Base-by-base conservation (phyloP, 169 alveolate genomes). In the Blepharisma undulans region DNA sequence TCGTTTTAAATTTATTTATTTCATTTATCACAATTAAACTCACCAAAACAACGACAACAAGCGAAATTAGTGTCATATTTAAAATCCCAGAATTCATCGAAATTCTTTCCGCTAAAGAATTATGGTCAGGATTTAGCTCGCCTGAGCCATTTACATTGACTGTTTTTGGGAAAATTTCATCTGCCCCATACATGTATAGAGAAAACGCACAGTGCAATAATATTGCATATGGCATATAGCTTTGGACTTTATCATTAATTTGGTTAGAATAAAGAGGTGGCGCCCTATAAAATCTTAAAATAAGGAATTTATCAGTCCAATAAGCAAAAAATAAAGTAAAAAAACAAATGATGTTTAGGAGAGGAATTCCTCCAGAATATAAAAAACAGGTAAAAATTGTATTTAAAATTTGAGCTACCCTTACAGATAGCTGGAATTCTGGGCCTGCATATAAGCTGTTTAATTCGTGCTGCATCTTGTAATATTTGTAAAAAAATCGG, bases 301-400 rank as follows among this genome's bases (percentile, higher is more conserved):
- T 25, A 59, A 93, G n/a, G 30, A 34, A 29, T 48, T 93, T 93
- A 36, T 93, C 95, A 10, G 79, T 34, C 94, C 94, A 91, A 59
- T 86, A 93, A 16, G 76, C 27, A 76, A 71, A 34, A 33, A 91
- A n/a, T 21, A 87, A 71, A 30, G 90, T 81, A 27, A 90, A 27
- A 30, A 32, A 36, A 59, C 88, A 61, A 16, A 90, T 71, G 33
- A 92, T 86, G 12, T 90, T 36, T 33, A 93, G 30, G 25, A 93
- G 18, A 22, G 95, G 95, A 36, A 93, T 91, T 76, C 94, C 93
- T 19, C 94, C 94, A 22, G 91, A 90, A 34, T 91, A 91, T 33
- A 91, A 27, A 29, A 93, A 29, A 25, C 90, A 78, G 32, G 88
- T 22, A 30, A 59, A 88, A 25, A 93, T 72, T 4, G 91, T 48